Evolutionary conservation across 1,139 yeast genomes (phyloP), one percentile per base, ranked within the genome.

Genomic region (Diutina sp.): DNA sequence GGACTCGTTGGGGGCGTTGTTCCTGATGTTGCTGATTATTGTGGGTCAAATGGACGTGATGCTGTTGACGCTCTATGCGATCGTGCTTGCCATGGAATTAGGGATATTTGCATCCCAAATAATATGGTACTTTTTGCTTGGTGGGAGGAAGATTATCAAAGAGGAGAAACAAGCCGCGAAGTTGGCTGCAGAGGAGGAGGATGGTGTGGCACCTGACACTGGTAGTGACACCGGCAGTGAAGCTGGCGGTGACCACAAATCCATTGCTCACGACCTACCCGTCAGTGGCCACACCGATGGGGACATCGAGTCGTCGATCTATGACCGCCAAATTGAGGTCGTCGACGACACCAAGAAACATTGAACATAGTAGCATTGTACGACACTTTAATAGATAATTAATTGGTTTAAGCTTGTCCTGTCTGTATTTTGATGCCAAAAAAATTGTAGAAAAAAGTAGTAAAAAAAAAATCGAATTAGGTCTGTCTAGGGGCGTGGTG

Each of bases 1-100:
- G 66, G 98, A 91, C 67, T 79, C 88, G 8, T 62, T 78, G 56
- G 98, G 98, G 11, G 97, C 98, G 0, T 67, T 89, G 55, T 79
- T 89, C 58, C 86, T 91, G 16, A 74, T 88, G 66, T 72, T 85
- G 59, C 80, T 90, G 67, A 76, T 86, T 51, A 70, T 82, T n/a
- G 77, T 81, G 55, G 85, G 86, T 0, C 25, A 41, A 14, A 69
- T 87, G 71, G 97, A 90, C 66, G 69, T 84, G 46, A 79, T 91
- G 82, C 95, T 97, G 58, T 79, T 89, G 61, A 75, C 86, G 0
- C 73, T 90, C 54, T 91, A 90, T 66, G 78, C 82, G 9, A 73
- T 89, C 29, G 90, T 91, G 55, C 78, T 90, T 18, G 82, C 71
- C 0, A 66, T 90, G 65, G 98, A 91, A 65, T 59, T 83, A 3